Percentiles rank a stretch among this genome's conserved stretches.
phyloP scores from a whole-genome alignment of 106 monocot species.

The Chionographis japonica region DNA sequence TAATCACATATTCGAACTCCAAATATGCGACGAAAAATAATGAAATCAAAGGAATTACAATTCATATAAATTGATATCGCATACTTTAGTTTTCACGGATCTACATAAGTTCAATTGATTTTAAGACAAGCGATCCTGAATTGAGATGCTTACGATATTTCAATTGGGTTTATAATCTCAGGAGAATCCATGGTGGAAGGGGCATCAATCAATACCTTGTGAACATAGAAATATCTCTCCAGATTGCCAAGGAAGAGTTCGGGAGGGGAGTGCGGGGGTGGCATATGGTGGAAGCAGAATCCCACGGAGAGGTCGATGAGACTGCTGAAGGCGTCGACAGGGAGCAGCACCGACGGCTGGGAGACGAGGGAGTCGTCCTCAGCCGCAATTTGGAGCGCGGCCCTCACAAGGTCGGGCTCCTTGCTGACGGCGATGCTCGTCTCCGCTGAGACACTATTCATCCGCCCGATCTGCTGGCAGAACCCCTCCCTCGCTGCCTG shows the following conservation, averaged over 20 bases:
- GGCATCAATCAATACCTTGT: slow-evolving; percentile 33
- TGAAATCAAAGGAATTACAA: too few relatives aligned
- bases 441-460: slow-evolving; percentile 24
- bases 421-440: slow-evolving; percentile 36
- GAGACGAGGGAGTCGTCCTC: slow-evolving; percentile 74
- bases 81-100: too few relatives aligned
- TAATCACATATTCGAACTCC: too few relatives aligned
- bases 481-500: slow-evolving; percentile 52
- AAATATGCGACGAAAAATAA: too few relatives aligned
- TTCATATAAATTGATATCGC: too few relatives aligned
- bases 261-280: slow-evolving; percentile 24
- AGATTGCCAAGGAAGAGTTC: slow-evolving; percentile 44
- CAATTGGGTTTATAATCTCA: too few relatives aligned
- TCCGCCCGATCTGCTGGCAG: slow-evolving; percentile 23
- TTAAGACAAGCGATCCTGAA: too few relatives aligned
- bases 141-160: too few relatives aligned
- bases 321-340: slow-evolving; percentile 43
- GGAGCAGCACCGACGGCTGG: slow-evolving; percentile 56
- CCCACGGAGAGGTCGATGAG: slow-evolving; percentile 54
- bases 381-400: slow-evolving; percentile 48
- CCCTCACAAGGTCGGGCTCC: slow-evolving; percentile 40
- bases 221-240: slow-evolving; percentile 53
- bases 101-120: too few relatives aligned
- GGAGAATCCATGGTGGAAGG: background rate
- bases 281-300: slow-evolving; percentile 43